Evolutionary conservation across 1,139 yeast species (phyloP).

Genomic region (Petasospora rhodanensis): DNA sequence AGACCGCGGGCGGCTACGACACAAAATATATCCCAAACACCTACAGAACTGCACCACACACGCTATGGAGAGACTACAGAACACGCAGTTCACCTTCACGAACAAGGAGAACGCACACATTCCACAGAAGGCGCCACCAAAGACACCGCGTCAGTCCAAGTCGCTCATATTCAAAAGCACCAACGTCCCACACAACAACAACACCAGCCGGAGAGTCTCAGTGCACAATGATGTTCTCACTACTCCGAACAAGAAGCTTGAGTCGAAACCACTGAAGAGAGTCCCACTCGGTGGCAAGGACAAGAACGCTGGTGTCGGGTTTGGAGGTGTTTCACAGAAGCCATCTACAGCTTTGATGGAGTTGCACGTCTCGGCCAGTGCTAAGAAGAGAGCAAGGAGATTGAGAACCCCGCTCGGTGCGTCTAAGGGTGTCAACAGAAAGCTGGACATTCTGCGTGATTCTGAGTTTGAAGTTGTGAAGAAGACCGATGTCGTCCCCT

Average conservation of each 20-base stretch:
- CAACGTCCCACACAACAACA: slow-evolving; percentile 1
- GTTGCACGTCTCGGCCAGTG: slow-evolving; percentile 6
- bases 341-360: too few species aligned
- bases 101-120: slow-evolving; percentile 23
- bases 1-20: too few species aligned
- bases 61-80: slow-evolving; percentile 4
- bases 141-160: slow-evolving; percentile 17
- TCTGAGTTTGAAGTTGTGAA: not conserved
- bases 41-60: not conserved
- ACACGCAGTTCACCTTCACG: slow-evolving; percentile 9
- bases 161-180: slow-evolving; percentile 5
- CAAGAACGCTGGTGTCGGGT: slow-evolving; percentile 28
- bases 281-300: slow-evolving; percentile 50
- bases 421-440: slow-evolving; percentile 16
- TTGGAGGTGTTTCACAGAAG: slow-evolving; percentile 1
- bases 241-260: slow-evolving; percentile 7
- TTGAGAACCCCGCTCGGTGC: slow-evolving; percentile 16
- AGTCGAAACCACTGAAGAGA: slow-evolving; percentile 23
- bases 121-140: slow-evolving; percentile 13
- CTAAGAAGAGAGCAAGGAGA: slow-evolving; percentile 14
- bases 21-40: not conserved
- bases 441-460: slow-evolving; percentile 18
- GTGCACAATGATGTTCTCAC: slow-evolving; percentile 10
- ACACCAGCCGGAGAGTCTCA: not conserved
- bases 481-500: not conserved